Conservation (phyloP, 768 basidiomycete genomes). For the Tulasnella calospora region DNA sequence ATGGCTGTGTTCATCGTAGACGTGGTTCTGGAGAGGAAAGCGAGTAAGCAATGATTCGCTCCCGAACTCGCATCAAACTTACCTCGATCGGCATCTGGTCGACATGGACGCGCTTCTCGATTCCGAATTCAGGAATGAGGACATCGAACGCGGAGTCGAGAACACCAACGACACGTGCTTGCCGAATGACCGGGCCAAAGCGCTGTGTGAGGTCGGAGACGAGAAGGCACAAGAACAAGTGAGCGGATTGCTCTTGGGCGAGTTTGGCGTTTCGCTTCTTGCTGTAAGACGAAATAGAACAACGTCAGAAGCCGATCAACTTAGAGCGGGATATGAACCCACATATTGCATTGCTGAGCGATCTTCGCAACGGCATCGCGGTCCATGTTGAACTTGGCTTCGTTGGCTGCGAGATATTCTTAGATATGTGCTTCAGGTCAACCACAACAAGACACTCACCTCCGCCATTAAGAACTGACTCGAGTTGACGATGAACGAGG, state of each 20-base stretch:
- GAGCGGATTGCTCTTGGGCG: conserved; percentile 94
- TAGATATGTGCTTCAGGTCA: neutral
- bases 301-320: neutral
- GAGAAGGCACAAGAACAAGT: conserved; percentile 90
- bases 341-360: conserved; percentile 98
- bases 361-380: conserved; percentile 96
- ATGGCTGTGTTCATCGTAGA: conserved; percentile 92
- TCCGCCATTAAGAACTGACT: conserved; percentile 73
- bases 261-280: conserved; percentile 87
- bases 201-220: conserved; percentile 90
- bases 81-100: conserved; percentile 99
- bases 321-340: conserved; percentile 33
- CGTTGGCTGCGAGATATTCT: conserved; percentile 42
- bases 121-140: conserved; percentile 91
- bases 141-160: conserved; percentile 99
- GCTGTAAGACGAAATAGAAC: conserved; percentile 39
- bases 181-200: conserved; percentile 91
- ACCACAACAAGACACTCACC: conserved; percentile 41
- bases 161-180: conserved; percentile 91
- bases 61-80: conserved; percentile 34
- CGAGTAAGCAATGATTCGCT: conserved; percentile 30
- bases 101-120: conserved; percentile 97
- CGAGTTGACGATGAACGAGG: conserved; percentile 92
- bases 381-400: conserved; percentile 93
- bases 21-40: conserved; percentile 62